Conservation (phyloP, 2,329 filamentous ascomycete genomes). For the Sclerotinia borealis region DNA sequence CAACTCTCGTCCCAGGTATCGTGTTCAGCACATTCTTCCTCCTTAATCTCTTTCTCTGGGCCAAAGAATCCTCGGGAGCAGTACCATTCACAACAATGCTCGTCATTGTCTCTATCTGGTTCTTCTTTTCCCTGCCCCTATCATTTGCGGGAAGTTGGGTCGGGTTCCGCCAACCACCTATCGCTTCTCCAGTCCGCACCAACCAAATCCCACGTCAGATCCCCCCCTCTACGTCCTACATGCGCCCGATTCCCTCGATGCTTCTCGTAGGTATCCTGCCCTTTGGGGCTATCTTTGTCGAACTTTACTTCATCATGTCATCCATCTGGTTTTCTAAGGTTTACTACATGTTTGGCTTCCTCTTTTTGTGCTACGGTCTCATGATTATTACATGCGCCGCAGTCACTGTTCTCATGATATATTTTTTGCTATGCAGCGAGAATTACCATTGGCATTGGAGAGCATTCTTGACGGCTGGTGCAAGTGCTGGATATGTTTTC, state of each 20-base stretch:
- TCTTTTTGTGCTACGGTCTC: conserved; percentile 94
- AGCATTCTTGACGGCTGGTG: conserved; percentile 84
- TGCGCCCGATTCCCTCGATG: conserved; percentile 83
- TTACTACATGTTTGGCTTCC: conserved; percentile 99
- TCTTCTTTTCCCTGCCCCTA: conserved; percentile 88
- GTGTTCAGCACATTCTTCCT: conserved; percentile 89
- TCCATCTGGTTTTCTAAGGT: conserved; percentile 98
- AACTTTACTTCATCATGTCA: conserved; percentile 99
- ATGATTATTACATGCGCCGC: conserved; percentile 95
- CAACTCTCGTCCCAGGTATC: conserved; percentile 74
- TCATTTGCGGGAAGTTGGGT: conserved; percentile 89
- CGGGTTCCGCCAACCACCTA: conserved; percentile 68
- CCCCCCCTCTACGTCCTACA: conserved; percentile 74
- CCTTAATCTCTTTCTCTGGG: conserved; percentile 94
- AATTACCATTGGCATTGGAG: conserved; percentile 99
- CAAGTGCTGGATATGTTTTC: conserved; percentile 88
- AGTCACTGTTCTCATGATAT: conserved; percentile 89
- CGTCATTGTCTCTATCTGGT: conserved; percentile 90
- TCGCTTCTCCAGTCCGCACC: conserved; percentile 79
- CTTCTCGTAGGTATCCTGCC: conserved; percentile 87
- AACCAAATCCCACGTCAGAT: conserved; percentile 99
- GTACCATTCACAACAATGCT: conserved; percentile 98
- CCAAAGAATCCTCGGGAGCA: conserved; percentile 82
- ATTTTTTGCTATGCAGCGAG: conserved; percentile 91
- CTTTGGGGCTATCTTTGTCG: conserved; percentile 95